These are phyloP conservation scores for Trametes sanguinea DNA, from an alignment of 768 basidiomycete species.

Conservation along the genomic window DNA sequence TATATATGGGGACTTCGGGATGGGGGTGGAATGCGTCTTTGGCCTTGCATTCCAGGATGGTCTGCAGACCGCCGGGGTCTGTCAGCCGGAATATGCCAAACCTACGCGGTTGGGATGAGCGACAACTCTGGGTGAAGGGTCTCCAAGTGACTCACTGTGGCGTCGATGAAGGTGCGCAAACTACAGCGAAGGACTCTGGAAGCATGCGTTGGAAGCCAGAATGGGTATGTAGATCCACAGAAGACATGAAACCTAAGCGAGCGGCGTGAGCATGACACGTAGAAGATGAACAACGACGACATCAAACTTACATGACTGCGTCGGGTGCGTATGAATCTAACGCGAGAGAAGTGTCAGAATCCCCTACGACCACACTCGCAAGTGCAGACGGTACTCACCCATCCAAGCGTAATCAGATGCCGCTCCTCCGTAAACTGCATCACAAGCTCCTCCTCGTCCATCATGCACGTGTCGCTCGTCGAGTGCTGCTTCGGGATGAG, in stretches of 20 bases:
- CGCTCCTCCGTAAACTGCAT: conserved; percentile 82
- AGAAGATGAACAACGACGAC: not conserved
- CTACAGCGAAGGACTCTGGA: conserved; percentile 90
- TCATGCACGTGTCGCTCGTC: conserved; percentile 89
- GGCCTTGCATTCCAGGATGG: conserved; percentile 64
- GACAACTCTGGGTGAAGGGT: not conserved
- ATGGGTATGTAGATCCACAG: conserved; percentile 90
- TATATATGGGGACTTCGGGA: conserved; percentile 81
- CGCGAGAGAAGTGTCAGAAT: not conserved
- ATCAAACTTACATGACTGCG: conserved; percentile 72
- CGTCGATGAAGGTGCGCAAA: conserved; percentile 79
- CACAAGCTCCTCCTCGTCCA: conserved; percentile 88
- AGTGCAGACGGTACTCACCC: conserved; percentile 55
- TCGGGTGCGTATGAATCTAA: conserved; percentile 91
- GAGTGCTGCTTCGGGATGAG: conserved; percentile 88
- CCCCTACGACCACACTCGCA: not conserved
- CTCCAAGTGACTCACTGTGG: conserved; percentile 57
- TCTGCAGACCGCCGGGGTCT: conserved; percentile 79
- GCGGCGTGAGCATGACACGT: conserved; percentile 5
- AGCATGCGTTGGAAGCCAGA: conserved; percentile 88
- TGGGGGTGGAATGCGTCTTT: conserved; percentile 88
- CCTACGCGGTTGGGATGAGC: conserved; percentile 37
- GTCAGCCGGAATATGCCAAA: conserved; percentile 91
- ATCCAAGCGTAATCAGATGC: conserved; percentile 83
- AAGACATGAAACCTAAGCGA: conserved; percentile 83